phyloP scores from a whole-genome alignment of 129 eudicot genomes.

The Tagetes erecta region DNA sequence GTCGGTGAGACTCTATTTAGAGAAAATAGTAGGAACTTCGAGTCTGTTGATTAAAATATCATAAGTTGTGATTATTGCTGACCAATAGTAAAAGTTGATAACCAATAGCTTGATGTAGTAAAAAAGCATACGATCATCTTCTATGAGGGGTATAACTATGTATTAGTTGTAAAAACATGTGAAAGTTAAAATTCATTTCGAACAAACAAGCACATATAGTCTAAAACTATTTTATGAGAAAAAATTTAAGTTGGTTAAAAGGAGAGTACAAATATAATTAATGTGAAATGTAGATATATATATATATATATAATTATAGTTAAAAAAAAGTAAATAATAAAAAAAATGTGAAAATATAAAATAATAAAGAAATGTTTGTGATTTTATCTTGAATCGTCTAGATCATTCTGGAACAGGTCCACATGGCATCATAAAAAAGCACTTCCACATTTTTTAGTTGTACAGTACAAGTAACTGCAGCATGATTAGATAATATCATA shows the following conservation, averaged over 20 bases:
- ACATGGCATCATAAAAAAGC: background rate
- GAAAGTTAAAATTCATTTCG: too few relatives aligned
- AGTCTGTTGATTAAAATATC: too few relatives aligned
- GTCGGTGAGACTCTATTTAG: too few relatives aligned
- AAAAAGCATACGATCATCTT: too few relatives aligned
- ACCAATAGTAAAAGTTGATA: too few relatives aligned
- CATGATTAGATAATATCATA: background rate
- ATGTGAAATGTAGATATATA: background rate
- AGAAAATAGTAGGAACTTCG: too few relatives aligned
- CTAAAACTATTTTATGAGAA: too few relatives aligned
- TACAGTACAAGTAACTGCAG: constrained; percentile 13
- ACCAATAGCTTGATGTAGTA: too few relatives aligned
- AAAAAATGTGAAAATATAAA: background rate
- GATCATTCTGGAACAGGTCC: constrained; percentile 29
- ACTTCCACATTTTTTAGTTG: background rate
- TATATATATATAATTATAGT: background rate
- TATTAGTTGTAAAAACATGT: too few relatives aligned
- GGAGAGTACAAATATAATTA: background rate
- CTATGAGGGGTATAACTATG: too few relatives aligned
- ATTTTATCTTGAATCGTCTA: constrained; percentile 2
- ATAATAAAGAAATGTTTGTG: background rate
- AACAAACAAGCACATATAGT: background rate
- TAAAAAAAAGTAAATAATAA: background rate
- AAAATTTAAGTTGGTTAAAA: background rate
- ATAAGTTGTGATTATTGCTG: too few relatives aligned